Percentiles rank a stretch among this genome's conserved stretches.
These are phyloP conservation scores for Russula foetens DNA, from an alignment of 768 basidiomycete species.

Conservation along the genomic window DNA sequence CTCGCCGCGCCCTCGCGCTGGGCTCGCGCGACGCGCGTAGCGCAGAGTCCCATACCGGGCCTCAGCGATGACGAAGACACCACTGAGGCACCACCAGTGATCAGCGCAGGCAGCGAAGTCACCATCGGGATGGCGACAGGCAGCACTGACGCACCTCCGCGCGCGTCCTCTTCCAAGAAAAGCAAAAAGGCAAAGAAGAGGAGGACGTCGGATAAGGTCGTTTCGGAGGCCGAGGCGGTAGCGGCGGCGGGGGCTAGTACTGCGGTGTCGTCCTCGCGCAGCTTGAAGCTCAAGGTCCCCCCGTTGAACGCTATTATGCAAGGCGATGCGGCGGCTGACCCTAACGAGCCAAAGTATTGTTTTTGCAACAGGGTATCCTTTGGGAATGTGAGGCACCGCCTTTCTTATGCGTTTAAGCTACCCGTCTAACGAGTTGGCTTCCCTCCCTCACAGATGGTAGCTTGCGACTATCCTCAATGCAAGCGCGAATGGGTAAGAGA, in stretches of 20 bases:
- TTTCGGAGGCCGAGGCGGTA: neutral
- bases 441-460: constrained; percentile 60
- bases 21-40: constrained; percentile 36
- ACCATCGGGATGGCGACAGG: constrained; percentile 10
- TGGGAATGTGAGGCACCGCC: constrained; percentile 51
- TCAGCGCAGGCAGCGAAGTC: constrained; percentile 9
- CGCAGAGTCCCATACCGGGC: constrained; percentile 36
- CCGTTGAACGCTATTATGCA: constrained; percentile 20
- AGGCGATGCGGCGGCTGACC: constrained; percentile 22
- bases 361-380: constrained; percentile 74
- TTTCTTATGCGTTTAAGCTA: neutral
- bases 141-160: neutral
- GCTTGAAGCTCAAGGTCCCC: constrained; percentile 32
- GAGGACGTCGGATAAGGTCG: constrained; percentile 20
- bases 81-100: neutral
- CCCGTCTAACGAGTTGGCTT: neutral
- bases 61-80: constrained; percentile 18
- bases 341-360: constrained; percentile 58
- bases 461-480: constrained; percentile 67
- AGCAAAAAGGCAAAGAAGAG: constrained; percentile 23
- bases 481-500: constrained; percentile 74
- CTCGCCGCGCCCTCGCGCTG: constrained; percentile 45
- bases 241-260: neutral
- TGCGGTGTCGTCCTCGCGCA: constrained; percentile 11
- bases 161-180: constrained; percentile 9